Conservation (phyloP, 2,329 filamentous ascomycete species). For the Didymella pomorum region DNA sequence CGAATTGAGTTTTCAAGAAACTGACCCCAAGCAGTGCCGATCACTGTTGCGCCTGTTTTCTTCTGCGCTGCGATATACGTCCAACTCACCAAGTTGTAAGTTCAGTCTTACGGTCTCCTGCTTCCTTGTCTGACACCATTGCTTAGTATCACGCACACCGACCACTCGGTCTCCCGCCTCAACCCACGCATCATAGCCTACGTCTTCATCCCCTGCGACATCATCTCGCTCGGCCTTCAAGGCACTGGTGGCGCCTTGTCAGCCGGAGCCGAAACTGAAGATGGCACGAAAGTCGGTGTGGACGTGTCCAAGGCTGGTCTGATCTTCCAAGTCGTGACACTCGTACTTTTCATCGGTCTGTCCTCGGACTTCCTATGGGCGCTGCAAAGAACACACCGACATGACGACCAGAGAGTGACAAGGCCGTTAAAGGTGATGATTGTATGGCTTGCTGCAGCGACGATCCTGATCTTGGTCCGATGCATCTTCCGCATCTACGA, state of each 20-base stretch:
- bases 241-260: conserved; percentile 21
- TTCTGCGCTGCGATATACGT: conserved; percentile 26
- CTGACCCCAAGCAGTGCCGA: conserved; percentile 14
- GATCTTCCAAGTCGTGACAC: conserved; percentile 15
- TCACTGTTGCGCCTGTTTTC: conserved; percentile 24
- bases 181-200: conserved; percentile 17
- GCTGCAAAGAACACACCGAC: not conserved
- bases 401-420: not conserved
- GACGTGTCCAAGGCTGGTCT: conserved; percentile 16
- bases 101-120: not conserved
- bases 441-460: not conserved
- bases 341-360: conserved; percentile 3
- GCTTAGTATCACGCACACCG: conserved; percentile 1
- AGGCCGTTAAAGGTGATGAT: not conserved
- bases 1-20: too few species aligned
- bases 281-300: conserved; percentile 1
- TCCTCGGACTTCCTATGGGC: conserved; percentile 7
- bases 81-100: conserved; percentile 18
- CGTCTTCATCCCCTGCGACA: conserved; percentile 22
- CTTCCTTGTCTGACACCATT: not conserved
- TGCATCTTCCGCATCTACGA: conserved; percentile 22
- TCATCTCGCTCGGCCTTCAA: conserved; percentile 22
- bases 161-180: conserved; percentile 8
- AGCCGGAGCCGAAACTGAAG: not conserved
- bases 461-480: conserved; percentile 9